phyloP scores from a whole-genome alignment of 345 rosid species.

The Citrus sp. region DNA sequence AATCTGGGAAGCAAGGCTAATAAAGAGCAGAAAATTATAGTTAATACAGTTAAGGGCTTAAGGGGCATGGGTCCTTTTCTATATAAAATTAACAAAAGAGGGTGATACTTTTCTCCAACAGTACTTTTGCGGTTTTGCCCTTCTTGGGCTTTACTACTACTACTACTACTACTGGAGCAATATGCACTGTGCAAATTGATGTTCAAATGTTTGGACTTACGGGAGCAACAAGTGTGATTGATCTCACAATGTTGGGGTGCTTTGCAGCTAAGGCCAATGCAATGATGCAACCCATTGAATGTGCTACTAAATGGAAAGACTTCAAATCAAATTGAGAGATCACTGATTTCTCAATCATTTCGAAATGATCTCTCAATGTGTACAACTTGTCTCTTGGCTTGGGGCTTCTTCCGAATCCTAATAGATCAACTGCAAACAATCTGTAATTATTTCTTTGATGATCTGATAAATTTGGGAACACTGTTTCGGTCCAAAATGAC shows the following conservation, averaged over 20 bases:
- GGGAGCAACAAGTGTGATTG: constrained; percentile 64
- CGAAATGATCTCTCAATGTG: constrained; percentile 55
- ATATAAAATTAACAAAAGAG: too few relatives aligned
- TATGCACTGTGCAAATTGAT: too few relatives aligned
- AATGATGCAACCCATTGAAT: constrained; percentile 82
- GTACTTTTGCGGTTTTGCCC: too few relatives aligned
- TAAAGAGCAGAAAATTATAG: constrained; percentile 17
- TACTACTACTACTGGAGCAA: too few relatives aligned
- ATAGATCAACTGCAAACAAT: constrained; percentile 59
- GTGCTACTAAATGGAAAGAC: constrained; percentile 72
- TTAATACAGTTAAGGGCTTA: constrained; percentile 10
- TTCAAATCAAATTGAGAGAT: constrained; percentile 36
- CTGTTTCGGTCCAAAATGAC: constrained; percentile 58
- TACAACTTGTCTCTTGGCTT: constrained; percentile 59
- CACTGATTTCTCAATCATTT: constrained; percentile 59
- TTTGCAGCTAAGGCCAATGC: constrained; percentile 65
- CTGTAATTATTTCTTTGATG: constrained; percentile 28
- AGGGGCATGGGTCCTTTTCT: too few relatives aligned
- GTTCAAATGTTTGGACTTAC: constrained; percentile 27
- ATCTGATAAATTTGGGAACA: constrained; percentile 47
- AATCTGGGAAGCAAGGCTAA: constrained; percentile 46
- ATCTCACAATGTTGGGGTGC: constrained; percentile 40
- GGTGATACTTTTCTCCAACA: too few relatives aligned
- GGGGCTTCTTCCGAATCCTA: constrained; percentile 77
- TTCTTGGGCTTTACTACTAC: too few relatives aligned